phyloP scores from a whole-genome alignment of 495 filamentous ascomycete species.

The Baudoinia panamericana region DNA sequence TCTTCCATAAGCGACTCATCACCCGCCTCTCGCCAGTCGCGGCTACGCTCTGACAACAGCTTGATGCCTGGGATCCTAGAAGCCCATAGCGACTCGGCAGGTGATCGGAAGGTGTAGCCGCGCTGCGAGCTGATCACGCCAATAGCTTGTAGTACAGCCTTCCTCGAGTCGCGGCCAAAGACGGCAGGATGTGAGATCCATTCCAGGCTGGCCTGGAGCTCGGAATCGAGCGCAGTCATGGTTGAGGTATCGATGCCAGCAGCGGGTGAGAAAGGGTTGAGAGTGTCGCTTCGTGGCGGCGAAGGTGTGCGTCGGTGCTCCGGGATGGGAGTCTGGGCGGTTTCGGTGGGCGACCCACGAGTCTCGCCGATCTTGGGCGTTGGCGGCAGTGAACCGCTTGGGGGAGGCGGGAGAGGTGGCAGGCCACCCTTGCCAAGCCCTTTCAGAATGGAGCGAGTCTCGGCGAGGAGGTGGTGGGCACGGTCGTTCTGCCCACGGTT shows the following conservation, averaged over 20 bases:
- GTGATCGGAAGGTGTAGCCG: slow-evolving; percentile 83
- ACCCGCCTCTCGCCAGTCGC: slow-evolving; percentile 76
- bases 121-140: slow-evolving; percentile 91
- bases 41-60: slow-evolving; percentile 59
- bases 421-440: slow-evolving; percentile 90
- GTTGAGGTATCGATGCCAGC: slow-evolving; percentile 64
- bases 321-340: slow-evolving; percentile 19
- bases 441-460: slow-evolving; percentile 90
- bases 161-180: slow-evolving; percentile 87
- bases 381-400: slow-evolving; percentile 22
- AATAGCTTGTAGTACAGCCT: slow-evolving; percentile 91
- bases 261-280: slow-evolving; percentile 48
- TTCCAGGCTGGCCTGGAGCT: slow-evolving; percentile 86
- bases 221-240: slow-evolving; percentile 76
- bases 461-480: slow-evolving; percentile 76
- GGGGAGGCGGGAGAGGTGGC: slow-evolving; percentile 65
- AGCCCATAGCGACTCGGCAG: slow-evolving; percentile 75
- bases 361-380: slow-evolving; percentile 12
- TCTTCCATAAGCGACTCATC: slow-evolving; percentile 78
- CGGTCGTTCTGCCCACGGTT: slow-evolving; percentile 86
- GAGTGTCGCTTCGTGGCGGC: slow-evolving; percentile 27
- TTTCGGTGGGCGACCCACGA: slow-evolving; percentile 5
- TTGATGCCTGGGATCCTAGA: slow-evolving; percentile 65
- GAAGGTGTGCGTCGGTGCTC: slow-evolving; percentile 33
- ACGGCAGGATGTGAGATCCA: slow-evolving; percentile 98